Percentiles rank a stretch among this genome's conserved stretches.
These are phyloP conservation scores for Tulasnella sp. DNA, from an alignment of 768 basidiomycete genomes.

Conservation along the genomic window DNA sequence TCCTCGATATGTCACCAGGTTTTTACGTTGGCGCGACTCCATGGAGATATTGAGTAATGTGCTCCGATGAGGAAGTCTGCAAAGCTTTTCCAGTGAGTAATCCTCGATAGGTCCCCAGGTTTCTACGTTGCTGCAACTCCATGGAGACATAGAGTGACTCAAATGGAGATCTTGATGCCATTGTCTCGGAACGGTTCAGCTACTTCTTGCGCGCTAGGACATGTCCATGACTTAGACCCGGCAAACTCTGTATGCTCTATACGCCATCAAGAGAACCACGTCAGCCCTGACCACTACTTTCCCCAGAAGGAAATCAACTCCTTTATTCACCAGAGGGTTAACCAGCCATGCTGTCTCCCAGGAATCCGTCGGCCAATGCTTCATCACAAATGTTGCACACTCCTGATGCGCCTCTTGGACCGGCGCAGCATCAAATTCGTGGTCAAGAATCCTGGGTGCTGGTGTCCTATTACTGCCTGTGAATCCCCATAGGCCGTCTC, in stretches of 20 bases:
- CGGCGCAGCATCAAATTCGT: constrained; percentile 20
- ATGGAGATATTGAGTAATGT: no score
- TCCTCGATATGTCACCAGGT: no score
- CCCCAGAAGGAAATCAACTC: no score
- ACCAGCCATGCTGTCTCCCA: constrained; percentile 94
- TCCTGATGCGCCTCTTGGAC: constrained; percentile 38
- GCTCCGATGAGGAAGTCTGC: no score
- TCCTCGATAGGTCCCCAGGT: no score
- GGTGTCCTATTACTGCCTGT: constrained; percentile 40
- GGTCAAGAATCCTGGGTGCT: constrained; percentile 36
- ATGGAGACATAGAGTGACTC: no score
- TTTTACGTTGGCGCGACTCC: no score
- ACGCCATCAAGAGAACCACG: constrained; percentile 13
- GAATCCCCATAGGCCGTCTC: constrained; percentile 77
- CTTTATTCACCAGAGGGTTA: constrained; percentile 67
- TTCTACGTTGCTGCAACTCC: no score
- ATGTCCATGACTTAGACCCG: constrained; percentile 73
- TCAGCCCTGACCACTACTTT: no score
- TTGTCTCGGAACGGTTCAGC: no score
- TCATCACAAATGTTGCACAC: constrained; percentile 51
- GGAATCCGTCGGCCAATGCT: constrained; percentile 52
- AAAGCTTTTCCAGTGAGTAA: no score
- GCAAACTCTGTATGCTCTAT: constrained; percentile 74
- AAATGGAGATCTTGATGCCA: no score
- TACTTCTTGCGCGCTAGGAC: constrained; percentile 58